Evolutionary conservation across 805 yeast species (phyloP), one percentile per base, ranked within the genome.

Genomic region (Wickerhamiella australiensis): DNA sequence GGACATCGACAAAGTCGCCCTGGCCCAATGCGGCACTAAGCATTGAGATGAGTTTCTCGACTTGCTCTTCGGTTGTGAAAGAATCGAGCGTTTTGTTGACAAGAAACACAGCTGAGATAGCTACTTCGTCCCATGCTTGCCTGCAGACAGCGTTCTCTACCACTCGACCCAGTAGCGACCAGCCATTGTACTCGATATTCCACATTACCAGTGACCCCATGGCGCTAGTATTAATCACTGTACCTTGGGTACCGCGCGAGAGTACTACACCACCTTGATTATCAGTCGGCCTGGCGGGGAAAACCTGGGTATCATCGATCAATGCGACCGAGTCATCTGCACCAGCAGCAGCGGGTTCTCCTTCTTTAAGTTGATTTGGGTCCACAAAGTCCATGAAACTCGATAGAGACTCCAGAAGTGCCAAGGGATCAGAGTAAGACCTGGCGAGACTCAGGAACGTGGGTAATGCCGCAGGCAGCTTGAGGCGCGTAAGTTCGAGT

Each of bases 91-190:
- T 71, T 31, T 64, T 68, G 1, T 78, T 65, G 33, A 82, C 56
- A 13, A 83, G 63, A 23, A 72, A 69, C 22, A 81, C 61, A 2
- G 81, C 72, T 18, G 77, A 74, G 5, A 71, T 58, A 8, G 77
- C 64, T 2, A 74, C 57, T 1, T 69, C 66, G 46, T 68, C 72
- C 50, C 68, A 58, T 2, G 22, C 18, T 3, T 17, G 17, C 13
- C 17, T 23, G 53, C 44, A 61, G 69, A 56, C 57, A 8, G 81
- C 64, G 54, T 82, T 82, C 55, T 83, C 87, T 27, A 88, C 63
- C 0, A 84, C 67, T 57, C 94, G 73, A 1, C 96, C 96, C 15
- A 90, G 57, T 23, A 83, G 65, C 0, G 94, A 75, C 95, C 96
- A 87, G 1, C 96, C 96, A 59, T 80, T 84, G 61, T 80, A 86